Evolutionary conservation across 2,329 filamentous ascomycete genomes (phyloP).

Genomic region (Pseudofabraea citricarpa): DNA sequence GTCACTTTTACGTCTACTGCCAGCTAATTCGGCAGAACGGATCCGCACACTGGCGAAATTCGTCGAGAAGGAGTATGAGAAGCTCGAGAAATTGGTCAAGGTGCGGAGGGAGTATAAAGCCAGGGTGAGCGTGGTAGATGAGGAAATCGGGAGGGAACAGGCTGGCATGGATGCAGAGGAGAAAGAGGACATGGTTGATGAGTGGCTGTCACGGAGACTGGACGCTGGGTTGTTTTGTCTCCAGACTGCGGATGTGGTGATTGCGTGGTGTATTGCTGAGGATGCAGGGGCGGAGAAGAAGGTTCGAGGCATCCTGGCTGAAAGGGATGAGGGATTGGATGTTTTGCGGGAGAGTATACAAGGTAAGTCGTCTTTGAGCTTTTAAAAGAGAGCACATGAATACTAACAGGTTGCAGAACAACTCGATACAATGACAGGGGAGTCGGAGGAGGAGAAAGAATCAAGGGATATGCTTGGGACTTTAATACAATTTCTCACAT

Average conservation of each 20-base stretch:
- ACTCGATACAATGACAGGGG: conserved; percentile 51
- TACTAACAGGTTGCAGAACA: conserved; percentile 43
- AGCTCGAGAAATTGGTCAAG: conserved; percentile 67
- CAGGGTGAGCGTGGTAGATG: conserved; percentile 57
- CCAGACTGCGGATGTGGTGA: conserved; percentile 76
- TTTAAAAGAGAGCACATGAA: too few relatives aligned
- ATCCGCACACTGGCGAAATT: conserved; percentile 91
- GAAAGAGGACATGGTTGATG: conserved; percentile 56
- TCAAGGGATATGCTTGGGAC: conserved; percentile 62
- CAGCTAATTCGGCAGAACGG: conserved; percentile 69
- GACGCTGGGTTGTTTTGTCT: conserved; percentile 82
- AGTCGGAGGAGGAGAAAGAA: conserved; percentile 45
- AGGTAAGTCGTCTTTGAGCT: conserved; percentile 34
- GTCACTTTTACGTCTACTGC: conserved; percentile 73
- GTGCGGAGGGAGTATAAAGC: conserved; percentile 67
- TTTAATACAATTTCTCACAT: conserved; percentile 42
- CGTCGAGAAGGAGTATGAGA: conserved; percentile 89
- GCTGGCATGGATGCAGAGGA: conserved; percentile 51
- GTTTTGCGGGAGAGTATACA: conserved; percentile 64
- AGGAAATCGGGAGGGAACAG: conserved; percentile 55
- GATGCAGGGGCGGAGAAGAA: conserved; percentile 68
- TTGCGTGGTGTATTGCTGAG: conserved; percentile 90
- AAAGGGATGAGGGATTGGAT: conserved; percentile 60
- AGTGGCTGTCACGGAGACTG: conserved; percentile 70
- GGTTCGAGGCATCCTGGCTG: conserved; percentile 59